Percentiles rank a stretch among this genome's conserved stretches.
Conservation (phyloP, 2,329 filamentous ascomycete species). For the Colletotrichum eremochloae region DNA sequence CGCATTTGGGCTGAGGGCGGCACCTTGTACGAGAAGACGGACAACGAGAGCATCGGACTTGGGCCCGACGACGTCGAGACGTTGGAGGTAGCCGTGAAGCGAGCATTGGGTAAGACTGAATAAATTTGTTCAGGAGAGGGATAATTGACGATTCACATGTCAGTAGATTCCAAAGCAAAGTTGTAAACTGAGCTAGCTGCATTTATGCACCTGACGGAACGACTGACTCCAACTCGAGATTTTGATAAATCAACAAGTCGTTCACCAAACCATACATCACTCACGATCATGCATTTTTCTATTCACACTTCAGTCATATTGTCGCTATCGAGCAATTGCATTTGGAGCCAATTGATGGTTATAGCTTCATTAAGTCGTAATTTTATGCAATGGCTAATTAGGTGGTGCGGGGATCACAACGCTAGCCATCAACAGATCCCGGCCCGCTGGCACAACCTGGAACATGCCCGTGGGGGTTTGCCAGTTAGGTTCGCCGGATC, state of each 20-base stretch:
- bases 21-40: constrained; percentile 77
- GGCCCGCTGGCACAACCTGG: constrained; percentile 29
- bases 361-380: neutral
- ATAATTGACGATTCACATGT: neutral
- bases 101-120: constrained; percentile 21
- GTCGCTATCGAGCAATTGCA: too few species aligned
- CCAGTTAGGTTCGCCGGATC: too few species aligned
- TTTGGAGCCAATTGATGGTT: neutral
- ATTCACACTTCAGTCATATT: neutral
- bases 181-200: neutral
- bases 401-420: constrained; percentile 3
- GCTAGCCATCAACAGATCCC: constrained; percentile 17
- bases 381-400: neutral
- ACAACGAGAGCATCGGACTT: constrained; percentile 71
- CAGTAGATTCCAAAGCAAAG: neutral
- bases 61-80: constrained; percentile 64
- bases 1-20: constrained; percentile 81
- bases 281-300: neutral
- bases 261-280: too few species aligned
- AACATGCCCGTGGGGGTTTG: constrained; percentile 15
- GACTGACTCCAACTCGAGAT: neutral
- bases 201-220: neutral
- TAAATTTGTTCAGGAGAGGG: neutral
- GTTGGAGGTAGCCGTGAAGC: constrained; percentile 53
- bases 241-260: too few species aligned